These are phyloP conservation scores for Psilocybe mexicana DNA, from an alignment of 1,284 basidiomycete genomes.

Conservation along the genomic window DNA sequence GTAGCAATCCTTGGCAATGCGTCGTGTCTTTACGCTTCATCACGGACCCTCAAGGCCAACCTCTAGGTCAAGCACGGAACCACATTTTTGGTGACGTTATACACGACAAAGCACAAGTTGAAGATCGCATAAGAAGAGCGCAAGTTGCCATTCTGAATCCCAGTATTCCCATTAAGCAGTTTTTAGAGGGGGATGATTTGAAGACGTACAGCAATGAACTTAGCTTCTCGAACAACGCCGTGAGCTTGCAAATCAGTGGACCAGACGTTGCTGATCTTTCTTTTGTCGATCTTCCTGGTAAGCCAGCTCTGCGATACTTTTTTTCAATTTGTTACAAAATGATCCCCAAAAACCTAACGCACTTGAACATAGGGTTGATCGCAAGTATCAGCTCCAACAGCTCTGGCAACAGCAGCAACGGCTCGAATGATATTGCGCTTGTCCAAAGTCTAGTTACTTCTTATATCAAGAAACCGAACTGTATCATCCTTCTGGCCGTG, in stretches of 20 bases:
- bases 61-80: conserved; percentile 40
- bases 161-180: conserved; percentile 30
- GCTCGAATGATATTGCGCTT: conserved; percentile 54
- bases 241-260: conserved; percentile 64
- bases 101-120: conserved; percentile 51
- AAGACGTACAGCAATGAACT: conserved; percentile 29
- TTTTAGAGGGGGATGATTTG: conserved; percentile 40
- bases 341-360: not conserved
- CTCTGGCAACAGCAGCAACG: conserved; percentile 34
- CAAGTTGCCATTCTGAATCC: conserved; percentile 76
- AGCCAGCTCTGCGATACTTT: conserved; percentile 20
- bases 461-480: conserved; percentile 64
- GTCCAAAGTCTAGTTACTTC: conserved; percentile 57
- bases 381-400: conserved; percentile 49
- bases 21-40: conserved; percentile 55
- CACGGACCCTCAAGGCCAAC: conserved; percentile 45
- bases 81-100: conserved; percentile 57
- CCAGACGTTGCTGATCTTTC: conserved; percentile 72
- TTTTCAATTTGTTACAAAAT: too few relatives aligned
- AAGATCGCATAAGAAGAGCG: conserved; percentile 66
- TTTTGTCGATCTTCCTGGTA: conserved; percentile 70
- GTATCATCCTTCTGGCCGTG: conserved; percentile 69
- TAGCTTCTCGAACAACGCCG: conserved; percentile 62
- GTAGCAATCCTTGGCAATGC: conserved; percentile 57
- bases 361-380: conserved; percentile 56